Percentiles rank a stretch among this genome's conserved stretches.
Conservation (phyloP, 1,284 basidiomycete species). For the Pulchroboletus neoregius region DNA sequence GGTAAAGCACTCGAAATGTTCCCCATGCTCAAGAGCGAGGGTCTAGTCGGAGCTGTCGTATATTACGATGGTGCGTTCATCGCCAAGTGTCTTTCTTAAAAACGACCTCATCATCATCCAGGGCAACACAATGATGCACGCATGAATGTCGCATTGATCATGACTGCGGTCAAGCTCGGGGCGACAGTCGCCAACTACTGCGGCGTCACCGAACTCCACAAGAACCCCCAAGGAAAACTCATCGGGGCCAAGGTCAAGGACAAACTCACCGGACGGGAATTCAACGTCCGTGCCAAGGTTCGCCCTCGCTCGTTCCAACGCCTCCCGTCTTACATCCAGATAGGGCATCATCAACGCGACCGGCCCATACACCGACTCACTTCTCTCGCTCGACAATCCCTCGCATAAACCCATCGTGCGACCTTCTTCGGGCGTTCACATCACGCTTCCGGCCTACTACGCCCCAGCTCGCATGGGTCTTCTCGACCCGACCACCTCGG, state of each 20-base stretch:
- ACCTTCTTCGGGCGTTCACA: constrained; percentile 91
- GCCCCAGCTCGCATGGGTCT: constrained; percentile 94
- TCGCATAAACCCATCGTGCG: constrained; percentile 84
- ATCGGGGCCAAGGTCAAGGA: constrained; percentile 78
- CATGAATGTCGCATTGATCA: constrained; percentile 93
- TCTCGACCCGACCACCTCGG: constrained; percentile 92
- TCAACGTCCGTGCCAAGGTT: constrained; percentile 80
- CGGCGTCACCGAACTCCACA: constrained; percentile 80
- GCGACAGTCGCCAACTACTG: constrained; percentile 89
- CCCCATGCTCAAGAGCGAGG: constrained; percentile 94
- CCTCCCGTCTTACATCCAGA: constrained; percentile 3
- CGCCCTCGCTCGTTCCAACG: constrained; percentile 1
- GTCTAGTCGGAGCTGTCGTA: constrained; percentile 90
- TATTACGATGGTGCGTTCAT: constrained; percentile 90
- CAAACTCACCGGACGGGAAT: constrained; percentile 80
- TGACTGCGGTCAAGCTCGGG: constrained; percentile 93
- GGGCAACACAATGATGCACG: constrained; percentile 98
- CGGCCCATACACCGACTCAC: constrained; percentile 87
- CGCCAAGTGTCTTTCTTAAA: too few species aligned
- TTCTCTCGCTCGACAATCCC: constrained; percentile 86
- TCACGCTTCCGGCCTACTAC: constrained; percentile 97
- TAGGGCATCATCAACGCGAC: constrained; percentile 95
- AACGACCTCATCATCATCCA: constrained; percentile 34
- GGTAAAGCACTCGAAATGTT: constrained; percentile 92
- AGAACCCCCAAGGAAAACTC: constrained; percentile 64